Conservation (phyloP, 108 stramenopile species). For the Aurantiochytrium sp. region DNA sequence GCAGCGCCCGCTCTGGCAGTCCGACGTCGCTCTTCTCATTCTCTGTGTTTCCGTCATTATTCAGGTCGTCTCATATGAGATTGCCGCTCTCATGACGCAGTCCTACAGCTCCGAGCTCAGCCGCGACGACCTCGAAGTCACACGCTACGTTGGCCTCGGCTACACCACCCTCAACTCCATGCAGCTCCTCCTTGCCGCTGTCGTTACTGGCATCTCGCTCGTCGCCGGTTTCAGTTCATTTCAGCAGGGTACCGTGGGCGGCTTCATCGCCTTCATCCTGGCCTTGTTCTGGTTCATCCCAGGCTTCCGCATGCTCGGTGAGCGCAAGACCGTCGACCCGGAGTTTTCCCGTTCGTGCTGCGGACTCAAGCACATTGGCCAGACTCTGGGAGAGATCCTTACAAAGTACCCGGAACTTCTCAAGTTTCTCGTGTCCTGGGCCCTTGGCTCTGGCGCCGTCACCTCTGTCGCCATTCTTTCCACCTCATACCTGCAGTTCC, state of each 20-base stretch:
- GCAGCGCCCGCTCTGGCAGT: background rate
- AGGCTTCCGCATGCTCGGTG: background rate
- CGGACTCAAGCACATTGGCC: background rate
- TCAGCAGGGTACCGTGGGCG: background rate
- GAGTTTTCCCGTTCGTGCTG: background rate
- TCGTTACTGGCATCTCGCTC: background rate
- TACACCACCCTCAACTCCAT: background rate
- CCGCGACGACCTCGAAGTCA: background rate
- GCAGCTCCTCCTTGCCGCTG: background rate
- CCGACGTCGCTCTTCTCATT: background rate
- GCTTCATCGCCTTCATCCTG: background rate
- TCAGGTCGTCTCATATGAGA: background rate
- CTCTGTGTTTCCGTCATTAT: background rate
- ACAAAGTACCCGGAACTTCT: background rate
- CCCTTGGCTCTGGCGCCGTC: background rate
- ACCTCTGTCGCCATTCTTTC: background rate
- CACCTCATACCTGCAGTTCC: slow-evolving; percentile 2
- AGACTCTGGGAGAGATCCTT: background rate
- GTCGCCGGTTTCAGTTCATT: background rate
- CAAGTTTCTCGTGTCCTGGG: background rate
- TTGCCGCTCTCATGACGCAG: background rate
- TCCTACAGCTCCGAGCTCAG: background rate
- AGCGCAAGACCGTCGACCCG: background rate
- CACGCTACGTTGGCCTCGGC: background rate
- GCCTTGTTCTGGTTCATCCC: background rate